Evolutionary conservation across 202 grass and related monocot species (phyloP).

Genomic region (Setaria italica): DNA sequence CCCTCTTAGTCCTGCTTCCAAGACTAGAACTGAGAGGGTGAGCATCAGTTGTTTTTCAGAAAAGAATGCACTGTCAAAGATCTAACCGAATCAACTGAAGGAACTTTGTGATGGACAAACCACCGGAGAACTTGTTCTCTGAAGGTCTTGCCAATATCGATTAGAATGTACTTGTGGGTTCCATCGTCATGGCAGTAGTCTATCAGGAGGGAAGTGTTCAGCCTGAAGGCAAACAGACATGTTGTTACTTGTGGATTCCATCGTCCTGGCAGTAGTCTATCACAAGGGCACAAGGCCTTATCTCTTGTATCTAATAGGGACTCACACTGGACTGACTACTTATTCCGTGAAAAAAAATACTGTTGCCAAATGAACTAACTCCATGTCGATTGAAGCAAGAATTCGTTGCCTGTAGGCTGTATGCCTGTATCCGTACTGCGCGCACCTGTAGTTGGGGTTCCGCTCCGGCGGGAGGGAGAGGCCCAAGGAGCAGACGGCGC

Average conservation of each 20-base stretch:
- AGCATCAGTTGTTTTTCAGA: not conserved
- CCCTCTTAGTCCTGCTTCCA: not conserved
- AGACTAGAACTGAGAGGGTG: not conserved
- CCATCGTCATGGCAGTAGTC: conserved; percentile 59
- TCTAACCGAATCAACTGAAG: conserved; percentile 63
- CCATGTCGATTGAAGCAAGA: not conserved
- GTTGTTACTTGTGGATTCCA: not conserved
- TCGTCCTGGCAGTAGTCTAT: no score
- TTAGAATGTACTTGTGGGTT: conserved; percentile 59
- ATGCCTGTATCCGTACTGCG: not conserved
- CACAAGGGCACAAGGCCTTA: not conserved
- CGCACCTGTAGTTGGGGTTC: conserved; percentile 77
- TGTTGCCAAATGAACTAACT: not conserved
- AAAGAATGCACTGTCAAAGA: not conserved
- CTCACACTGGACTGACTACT: not conserved
- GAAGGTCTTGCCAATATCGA: conserved; percentile 73
- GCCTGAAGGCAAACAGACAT: conserved; percentile 40
- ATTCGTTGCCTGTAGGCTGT: not conserved
- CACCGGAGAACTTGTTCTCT: conserved; percentile 76
- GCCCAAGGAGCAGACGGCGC: conserved; percentile 57
- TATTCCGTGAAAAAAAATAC: no score
- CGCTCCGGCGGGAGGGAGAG: conserved; percentile 58
- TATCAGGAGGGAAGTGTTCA: conserved; percentile 77
- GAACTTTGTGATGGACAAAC: conserved; percentile 68
- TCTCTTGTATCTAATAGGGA: not conserved